These are phyloP conservation scores for Metarhizium rileyi DNA, from an alignment of 2,329 filamentous ascomycete genomes.

Conservation along the genomic window DNA sequence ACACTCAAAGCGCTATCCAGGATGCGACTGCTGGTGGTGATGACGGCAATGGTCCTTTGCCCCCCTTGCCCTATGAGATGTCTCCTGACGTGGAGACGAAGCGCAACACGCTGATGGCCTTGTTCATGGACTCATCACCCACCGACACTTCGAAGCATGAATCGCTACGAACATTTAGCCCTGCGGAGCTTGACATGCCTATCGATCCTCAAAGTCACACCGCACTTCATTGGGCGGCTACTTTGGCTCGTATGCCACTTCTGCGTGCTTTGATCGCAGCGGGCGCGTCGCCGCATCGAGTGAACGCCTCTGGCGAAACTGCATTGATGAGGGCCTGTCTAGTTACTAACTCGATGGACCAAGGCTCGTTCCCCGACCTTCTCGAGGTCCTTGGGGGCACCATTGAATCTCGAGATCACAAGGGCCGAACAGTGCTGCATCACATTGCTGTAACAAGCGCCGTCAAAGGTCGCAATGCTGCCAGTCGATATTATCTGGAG, in stretches of 20 bases:
- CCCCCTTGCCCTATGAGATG: constrained; percentile 52
- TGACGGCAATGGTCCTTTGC: constrained; percentile 49
- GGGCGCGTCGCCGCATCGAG: constrained; percentile 78
- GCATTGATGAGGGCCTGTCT: constrained; percentile 86
- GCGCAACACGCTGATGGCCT: constrained; percentile 68
- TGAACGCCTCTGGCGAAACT: constrained; percentile 85
- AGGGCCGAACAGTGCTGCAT: constrained; percentile 84
- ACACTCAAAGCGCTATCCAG: constrained; percentile 41
- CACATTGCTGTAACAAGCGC: constrained; percentile 95
- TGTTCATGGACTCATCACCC: constrained; percentile 67
- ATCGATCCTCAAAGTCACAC: constrained; percentile 86
- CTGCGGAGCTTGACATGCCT: constrained; percentile 80
- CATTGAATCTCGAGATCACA: constrained; percentile 82
- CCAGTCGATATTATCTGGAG: constrained; percentile 93
- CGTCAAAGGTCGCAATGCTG: constrained; percentile 83
- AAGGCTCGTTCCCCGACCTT: constrained; percentile 80
- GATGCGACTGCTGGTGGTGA: constrained; percentile 31
- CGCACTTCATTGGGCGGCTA: constrained; percentile 92
- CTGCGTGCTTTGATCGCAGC: constrained; percentile 71
- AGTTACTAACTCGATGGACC: constrained; percentile 90
- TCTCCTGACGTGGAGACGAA: constrained; percentile 66
- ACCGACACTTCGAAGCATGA: constrained; percentile 67
- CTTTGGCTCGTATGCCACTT: constrained; percentile 74
- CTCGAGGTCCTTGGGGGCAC: constrained; percentile 82
- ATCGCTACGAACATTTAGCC: constrained; percentile 63